Evolutionary conservation across 148 eudicot species (phyloP).

Genomic region (Spergularia marina): DNA sequence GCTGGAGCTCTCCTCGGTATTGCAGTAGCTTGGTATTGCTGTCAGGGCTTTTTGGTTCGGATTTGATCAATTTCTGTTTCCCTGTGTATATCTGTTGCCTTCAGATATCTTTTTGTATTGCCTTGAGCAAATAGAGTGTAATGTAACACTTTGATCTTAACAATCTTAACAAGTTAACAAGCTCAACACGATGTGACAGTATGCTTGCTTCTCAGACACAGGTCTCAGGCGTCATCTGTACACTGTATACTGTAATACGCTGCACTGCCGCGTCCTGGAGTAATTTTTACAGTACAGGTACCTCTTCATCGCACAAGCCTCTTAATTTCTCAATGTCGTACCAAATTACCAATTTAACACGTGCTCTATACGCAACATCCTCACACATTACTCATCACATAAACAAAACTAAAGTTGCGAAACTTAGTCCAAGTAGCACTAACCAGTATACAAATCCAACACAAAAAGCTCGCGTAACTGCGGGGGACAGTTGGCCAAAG

Average conservation of each 20-base stretch:
- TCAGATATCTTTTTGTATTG: conserved; percentile 6
- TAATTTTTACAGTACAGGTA: neutral
- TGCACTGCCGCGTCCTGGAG: neutral
- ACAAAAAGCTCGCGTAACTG: too few species aligned
- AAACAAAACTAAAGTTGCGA: too few species aligned
- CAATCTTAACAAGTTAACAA: neutral
- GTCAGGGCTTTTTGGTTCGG: conserved; percentile 41
- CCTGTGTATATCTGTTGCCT: neutral
- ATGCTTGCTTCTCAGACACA: neutral
- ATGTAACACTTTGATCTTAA: neutral
- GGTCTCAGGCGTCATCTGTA: too few species aligned
- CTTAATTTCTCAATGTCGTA: too few species aligned
- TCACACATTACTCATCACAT: too few species aligned
- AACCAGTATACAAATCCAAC: too few species aligned
- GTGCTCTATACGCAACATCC: too few species aligned
- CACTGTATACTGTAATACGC: too few species aligned
- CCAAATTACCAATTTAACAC: too few species aligned
- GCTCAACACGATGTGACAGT: neutral
- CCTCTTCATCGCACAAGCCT: too few species aligned
- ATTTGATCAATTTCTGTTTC: neutral
- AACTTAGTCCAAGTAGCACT: too few species aligned
- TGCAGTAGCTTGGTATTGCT: conserved; percentile 60
- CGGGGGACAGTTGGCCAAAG: too few species aligned
- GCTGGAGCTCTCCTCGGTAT: conserved; percentile 84
- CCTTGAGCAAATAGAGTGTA: neutral